phyloP scores from a whole-genome alignment of 2,329 filamentous ascomycete species.

The Daldinia sp. region DNA sequence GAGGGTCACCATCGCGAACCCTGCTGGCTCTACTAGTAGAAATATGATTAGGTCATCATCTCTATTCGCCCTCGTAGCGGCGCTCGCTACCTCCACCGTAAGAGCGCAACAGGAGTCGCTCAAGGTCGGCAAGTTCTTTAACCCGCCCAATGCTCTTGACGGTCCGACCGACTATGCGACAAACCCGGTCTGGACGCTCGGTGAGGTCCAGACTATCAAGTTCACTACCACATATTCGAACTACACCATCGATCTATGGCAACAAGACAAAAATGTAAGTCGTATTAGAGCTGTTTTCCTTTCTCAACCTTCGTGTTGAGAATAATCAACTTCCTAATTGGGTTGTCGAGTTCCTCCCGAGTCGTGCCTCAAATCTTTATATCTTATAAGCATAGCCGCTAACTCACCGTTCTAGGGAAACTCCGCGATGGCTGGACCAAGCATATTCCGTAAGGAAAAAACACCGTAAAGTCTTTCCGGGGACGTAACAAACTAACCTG shows the following conservation, averaged over 20 bases:
- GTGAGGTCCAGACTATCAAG: conserved; percentile 31
- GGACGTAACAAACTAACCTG: not conserved
- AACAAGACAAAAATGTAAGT: conserved; percentile 24
- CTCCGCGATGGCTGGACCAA: conserved; percentile 27
- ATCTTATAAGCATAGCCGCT: not conserved
- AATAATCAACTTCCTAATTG: not conserved
- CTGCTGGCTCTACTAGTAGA: not conserved
- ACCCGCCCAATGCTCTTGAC: conserved; percentile 13
- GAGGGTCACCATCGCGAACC: not conserved
- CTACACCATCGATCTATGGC: conserved; percentile 43
- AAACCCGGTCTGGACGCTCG: conserved; percentile 19
- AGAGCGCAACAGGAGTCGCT: conserved; percentile 7
- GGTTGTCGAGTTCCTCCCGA: not conserved
- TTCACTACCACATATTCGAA: conserved; percentile 37
- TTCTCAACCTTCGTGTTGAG: not conserved
- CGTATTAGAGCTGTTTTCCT: not conserved
- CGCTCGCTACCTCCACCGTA: not conserved
- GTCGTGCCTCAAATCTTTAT: not conserved
- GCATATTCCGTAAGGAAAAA: conserved; percentile 26
- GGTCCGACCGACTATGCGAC: conserved; percentile 12
- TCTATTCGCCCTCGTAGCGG: not conserved
- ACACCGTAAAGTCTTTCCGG: too few relatives aligned
- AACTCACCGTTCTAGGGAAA: not conserved
- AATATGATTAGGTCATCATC: not conserved
- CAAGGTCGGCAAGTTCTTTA: conserved; percentile 26